Conservation (phyloP, 176 grass and related monocot genomes). For the Oryza officinalis region DNA sequence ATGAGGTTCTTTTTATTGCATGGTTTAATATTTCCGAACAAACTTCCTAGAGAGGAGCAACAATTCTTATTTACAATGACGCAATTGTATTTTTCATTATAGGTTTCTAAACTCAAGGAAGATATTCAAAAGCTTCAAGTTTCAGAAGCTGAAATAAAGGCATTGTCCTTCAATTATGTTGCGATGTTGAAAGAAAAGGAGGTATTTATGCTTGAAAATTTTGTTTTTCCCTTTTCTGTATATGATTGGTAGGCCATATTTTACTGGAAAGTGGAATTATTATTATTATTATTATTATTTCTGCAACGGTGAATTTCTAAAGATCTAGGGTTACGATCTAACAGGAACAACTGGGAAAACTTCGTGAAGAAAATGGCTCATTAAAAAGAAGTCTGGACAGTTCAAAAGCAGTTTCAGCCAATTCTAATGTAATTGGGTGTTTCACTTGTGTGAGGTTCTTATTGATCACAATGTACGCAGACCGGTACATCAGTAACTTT, state of each 20-base stretch:
- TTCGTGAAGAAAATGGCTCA: constrained; percentile 76
- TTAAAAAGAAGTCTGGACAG: constrained; percentile 74
- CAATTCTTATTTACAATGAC: background rate
- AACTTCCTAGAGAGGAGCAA: constrained; percentile 11
- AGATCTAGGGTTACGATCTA: constrained; percentile 8
- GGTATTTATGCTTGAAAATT: constrained; percentile 47
- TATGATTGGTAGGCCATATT: constrained; percentile 5
- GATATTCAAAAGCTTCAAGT: constrained; percentile 87
- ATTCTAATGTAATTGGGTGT: constrained; percentile 50
- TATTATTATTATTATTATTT: background rate
- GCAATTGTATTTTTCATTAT: constrained; percentile 17
- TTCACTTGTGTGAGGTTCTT: constrained; percentile 13
- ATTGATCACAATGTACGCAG: constrained; percentile 17
- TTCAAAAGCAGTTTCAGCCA: constrained; percentile 43
- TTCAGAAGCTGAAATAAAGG: constrained; percentile 89
- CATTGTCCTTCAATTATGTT: constrained; percentile 93
- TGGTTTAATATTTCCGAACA: constrained; percentile 16
- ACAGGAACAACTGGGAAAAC: constrained; percentile 84
- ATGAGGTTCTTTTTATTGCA: background rate
- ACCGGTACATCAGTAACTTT: constrained; percentile 17
- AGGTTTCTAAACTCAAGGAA: constrained; percentile 85
- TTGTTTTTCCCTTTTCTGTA: background rate
- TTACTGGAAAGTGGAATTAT: background rate
- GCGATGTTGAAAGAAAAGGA: constrained; percentile 95
- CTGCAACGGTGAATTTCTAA: constrained; percentile 22